Evolutionary conservation across 257 asterid genomes (phyloP), one percentile per base, ranked within the genome.

Genomic region (Solanum rostratum): DNA sequence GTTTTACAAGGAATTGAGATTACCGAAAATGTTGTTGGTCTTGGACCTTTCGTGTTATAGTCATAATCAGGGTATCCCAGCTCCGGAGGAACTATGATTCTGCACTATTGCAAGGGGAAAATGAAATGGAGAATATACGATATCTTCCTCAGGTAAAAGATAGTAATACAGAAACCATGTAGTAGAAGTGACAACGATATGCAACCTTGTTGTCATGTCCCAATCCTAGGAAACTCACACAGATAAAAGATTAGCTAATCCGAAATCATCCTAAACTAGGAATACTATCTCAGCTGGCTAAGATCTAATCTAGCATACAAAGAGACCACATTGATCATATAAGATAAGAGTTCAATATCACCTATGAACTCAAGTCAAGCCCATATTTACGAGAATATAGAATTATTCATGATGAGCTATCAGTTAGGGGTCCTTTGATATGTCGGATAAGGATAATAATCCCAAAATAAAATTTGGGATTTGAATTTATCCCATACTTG

Each of bases 11-110:
- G 27, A 57, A 6, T 52, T 20, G 50, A 50, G 76, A 85, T 84
- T 94, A 96, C 99, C 95, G 98, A 97, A 89, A 97, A 97, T 22
- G 98, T 95, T 10, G 98, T 92, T 90, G 99, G 99, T 84, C 93
- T 89, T 50, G 98, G 98, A 87, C 98, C 99, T 91, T 93, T 92
- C 94, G 92, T 97, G 95, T 94, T 92, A 93, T 22, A 95, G 92
- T 97, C 98, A 85, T 92, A 89, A 54, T 95, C 98, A 22, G 98
- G 98, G 88, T 97, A 96, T 85, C 98, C 99, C 79, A 97, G 88
- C 81, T 97, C 98, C 55, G 98, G 99, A 82, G 99, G 99, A 79
- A 97, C 98, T 68, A 97, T 43, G 43, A 95, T 93, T 94, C 98
- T 96, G 93, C 82, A 87, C 62, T 49, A 79, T 84, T 80, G 68